Evolutionary conservation across 163 green algal species (phyloP), one percentile per base, ranked within the genome.

Genomic region (Prototheca wickerhamii): DNA sequence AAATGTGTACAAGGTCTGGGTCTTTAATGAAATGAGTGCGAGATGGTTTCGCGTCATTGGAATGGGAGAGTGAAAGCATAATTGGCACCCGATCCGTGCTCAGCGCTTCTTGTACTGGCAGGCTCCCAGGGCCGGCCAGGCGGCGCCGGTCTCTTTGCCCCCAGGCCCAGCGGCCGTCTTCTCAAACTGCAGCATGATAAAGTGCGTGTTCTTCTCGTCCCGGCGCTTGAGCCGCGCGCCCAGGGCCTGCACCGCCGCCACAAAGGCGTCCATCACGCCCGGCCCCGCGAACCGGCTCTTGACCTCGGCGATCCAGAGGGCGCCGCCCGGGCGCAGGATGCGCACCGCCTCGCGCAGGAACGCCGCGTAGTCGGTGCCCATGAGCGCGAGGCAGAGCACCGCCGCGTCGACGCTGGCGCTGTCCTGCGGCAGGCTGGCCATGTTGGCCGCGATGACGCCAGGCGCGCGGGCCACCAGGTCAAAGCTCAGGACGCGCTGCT

Each of bases 301-400:
- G 4, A 98, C 93, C 83, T 99, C 93, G 6, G 92, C 93, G 18
- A 99, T 90, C 89, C 95, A 96, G 23, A 98, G 79, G 66, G 72
- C 84, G 43, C 90, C 89, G 1, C 40, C 61, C 18, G 59, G 65
- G 65, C 76, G 81, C 15, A 96, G 75, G 53, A 97, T 80, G 3
- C 93, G 76, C 4, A 72, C 61, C 18, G 93, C 92, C 75, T 99
- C 93, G 26, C 63, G 26, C n/a, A 98, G 56, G 70, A 89, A 95
- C 3, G 51, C 43, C 2, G 65, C 67, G 61, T 98, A 98, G 69
- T 97, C 90, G 15, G 80, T 93, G 50, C 91, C 91, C 93, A 99
- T 99, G 10, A 98, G 77, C 0, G 89, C 87, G 12, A 98, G 77
- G 58, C 85, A 97, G 76, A 96, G 95, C 10, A 98, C 71, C 2